Conservation (phyloP, 495 filamentous ascomycete genomes). For the Penicillium diatomitis region DNA sequence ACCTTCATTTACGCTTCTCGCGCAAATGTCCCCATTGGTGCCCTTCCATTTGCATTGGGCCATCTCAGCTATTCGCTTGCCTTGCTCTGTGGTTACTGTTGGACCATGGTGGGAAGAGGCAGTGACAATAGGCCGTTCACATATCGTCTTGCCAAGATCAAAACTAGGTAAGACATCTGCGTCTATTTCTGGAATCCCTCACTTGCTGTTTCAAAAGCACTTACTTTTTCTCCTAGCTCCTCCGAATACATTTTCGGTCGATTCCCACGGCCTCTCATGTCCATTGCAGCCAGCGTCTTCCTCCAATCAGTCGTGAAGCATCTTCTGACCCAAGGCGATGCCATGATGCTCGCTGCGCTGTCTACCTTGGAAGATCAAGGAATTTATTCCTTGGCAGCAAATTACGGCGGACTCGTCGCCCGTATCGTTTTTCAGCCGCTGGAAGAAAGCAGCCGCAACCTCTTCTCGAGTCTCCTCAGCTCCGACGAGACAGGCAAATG, state of each 20-base stretch:
- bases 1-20: constrained; percentile 49
- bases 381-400: constrained; percentile 86
- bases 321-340: constrained; percentile 87
- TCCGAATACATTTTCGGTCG: constrained; percentile 46
- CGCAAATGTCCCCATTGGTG: constrained; percentile 47
- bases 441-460: constrained; percentile 80
- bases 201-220: background rate
- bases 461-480: constrained; percentile 65
- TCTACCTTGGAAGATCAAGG: constrained; percentile 74
- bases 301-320: constrained; percentile 86
- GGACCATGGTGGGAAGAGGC: constrained; percentile 36
- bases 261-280: constrained; percentile 57
- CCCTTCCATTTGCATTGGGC: constrained; percentile 82
- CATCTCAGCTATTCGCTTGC: constrained; percentile 67
- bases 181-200: no score
- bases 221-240: constrained; percentile 13
- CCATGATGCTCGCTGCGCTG: constrained; percentile 70
- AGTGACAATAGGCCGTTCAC: constrained; percentile 44
- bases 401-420: constrained; percentile 87
- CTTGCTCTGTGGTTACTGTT: constrained; percentile 58
- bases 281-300: constrained; percentile 67
- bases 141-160: constrained; percentile 38
- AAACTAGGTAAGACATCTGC: constrained; percentile 28
- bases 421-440: constrained; percentile 90
- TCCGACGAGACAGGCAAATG: constrained; percentile 10